Evolutionary conservation across 2,329 filamentous ascomycete species (phyloP).

Genomic region (Aureobasidium sp.): DNA sequence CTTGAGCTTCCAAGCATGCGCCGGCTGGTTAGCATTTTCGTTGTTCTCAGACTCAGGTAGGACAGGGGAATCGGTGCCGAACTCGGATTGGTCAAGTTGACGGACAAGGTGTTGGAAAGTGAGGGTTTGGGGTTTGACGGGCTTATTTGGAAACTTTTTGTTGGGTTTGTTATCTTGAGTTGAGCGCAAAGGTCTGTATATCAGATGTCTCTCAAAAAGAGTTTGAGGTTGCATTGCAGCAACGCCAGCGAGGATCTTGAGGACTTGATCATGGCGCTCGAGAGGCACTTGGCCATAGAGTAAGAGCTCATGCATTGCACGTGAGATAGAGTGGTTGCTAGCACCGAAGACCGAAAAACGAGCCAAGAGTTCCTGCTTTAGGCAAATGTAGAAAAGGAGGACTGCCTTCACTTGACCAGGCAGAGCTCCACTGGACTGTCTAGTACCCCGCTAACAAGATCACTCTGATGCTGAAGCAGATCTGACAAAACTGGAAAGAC

Average conservation of each 20-base stretch:
- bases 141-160: constrained; percentile 24
- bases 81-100: constrained; percentile 32
- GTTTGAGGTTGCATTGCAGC: constrained; percentile 54
- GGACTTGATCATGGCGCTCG: constrained; percentile 51
- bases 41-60: constrained; percentile 9
- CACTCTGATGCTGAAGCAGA: neutral
- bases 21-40: constrained; percentile 16
- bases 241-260: constrained; percentile 55
- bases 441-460: neutral
- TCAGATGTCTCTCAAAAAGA: constrained; percentile 47
- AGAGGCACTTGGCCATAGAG: constrained; percentile 53
- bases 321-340: neutral
- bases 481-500: neutral
- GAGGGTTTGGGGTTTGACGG: constrained; percentile 15
- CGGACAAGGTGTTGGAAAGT: constrained; percentile 14
- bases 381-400: neutral
- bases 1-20: neutral
- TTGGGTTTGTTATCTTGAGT: constrained; percentile 37
- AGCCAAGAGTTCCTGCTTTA: neutral
- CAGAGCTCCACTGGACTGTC: neutral
- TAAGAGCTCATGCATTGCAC: constrained; percentile 54
- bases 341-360: neutral
- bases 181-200: constrained; percentile 46
- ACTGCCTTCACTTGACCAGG: neutral
- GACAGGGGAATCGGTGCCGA: constrained; percentile 20